Evolutionary conservation across 306 rosid genomes (phyloP), one percentile per base, ranked within the genome.

Genomic region (Styphnolobium japonicum): DNA sequence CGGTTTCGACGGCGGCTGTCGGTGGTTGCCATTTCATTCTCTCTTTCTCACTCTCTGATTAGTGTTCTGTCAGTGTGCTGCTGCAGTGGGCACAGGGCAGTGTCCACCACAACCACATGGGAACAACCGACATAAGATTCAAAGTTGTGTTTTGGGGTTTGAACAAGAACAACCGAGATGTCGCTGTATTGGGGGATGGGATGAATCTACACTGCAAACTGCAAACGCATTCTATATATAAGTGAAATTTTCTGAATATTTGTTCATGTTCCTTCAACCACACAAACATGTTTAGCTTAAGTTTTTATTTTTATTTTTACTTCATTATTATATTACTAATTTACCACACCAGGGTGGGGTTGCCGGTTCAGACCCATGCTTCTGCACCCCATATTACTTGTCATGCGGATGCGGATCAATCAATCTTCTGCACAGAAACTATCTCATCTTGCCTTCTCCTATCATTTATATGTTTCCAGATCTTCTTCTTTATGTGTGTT

Each of bases 211-310:
- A 49, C 51, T 10, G 46, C 46, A 19, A 43, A 10, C 45, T 10
- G 10, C 56, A 73, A 57, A 55, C 76, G 25, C 66, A 65, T 25
- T 23, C 69, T 81, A 29, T 25, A 76, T 80, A 79, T 80, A 31
- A 29, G 76, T 84, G 91, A 68, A 87, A 80, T 64, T 14, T 67
- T 82, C 78, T 85, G 73, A 83, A 85, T 65, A 75, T 82, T 68
- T 29, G 27, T 51, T 71, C 12, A 39, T 72, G 5, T 60, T 18
- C 1, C 58, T 73, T 73, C 60, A 70, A 77, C 42, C 23, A 67
- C 55, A 67, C 68, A 14, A 43, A 75, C n/a, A n/a, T n/a, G n/a
- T n/a, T n/a, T n/a, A n/a, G n/a, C n/a, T n/a, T n/a, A n/a, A n/a
- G n/a, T n/a, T n/a, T n/a, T n/a, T 6, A 0, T 6, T 6, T 37